These are phyloP conservation scores for Saccharum spontaneum DNA, from an alignment of 176 grass and related monocot genomes.

Conservation along the genomic window DNA sequence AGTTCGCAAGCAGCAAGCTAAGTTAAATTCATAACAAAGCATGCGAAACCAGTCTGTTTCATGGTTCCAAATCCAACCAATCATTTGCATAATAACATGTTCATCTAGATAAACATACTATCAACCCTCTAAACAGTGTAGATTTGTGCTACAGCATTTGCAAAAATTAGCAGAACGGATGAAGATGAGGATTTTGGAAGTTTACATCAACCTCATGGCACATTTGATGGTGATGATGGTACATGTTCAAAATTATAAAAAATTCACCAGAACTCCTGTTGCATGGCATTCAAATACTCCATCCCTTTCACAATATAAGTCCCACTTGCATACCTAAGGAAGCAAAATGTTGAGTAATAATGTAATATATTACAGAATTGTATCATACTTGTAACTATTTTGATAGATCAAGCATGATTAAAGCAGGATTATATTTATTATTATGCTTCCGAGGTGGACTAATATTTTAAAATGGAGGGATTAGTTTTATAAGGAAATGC, in stretches of 20 bases:
- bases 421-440: neutral
- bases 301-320: neutral
- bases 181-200: neutral
- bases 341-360: neutral
- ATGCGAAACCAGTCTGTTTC: neutral
- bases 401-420: neutral
- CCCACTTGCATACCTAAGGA: neutral
- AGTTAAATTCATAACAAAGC: conserved; percentile 2
- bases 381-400: conserved; percentile 6
- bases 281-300: conserved; percentile 1
- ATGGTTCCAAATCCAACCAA: neutral
- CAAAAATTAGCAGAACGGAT: neutral
- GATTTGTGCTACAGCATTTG: neutral
- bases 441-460: neutral
- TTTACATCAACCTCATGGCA: neutral
- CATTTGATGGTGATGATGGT: neutral
- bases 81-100: neutral
- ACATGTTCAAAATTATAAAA: neutral
- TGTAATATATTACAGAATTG: neutral
- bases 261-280: neutral
- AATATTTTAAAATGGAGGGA: neutral
- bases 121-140: neutral
- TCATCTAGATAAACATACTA: neutral
- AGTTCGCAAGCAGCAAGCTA: conserved; percentile 9
- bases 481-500: neutral